Evolutionary conservation across 306 rosid genomes (phyloP).

Genomic region (Luffa aegyptiaca): DNA sequence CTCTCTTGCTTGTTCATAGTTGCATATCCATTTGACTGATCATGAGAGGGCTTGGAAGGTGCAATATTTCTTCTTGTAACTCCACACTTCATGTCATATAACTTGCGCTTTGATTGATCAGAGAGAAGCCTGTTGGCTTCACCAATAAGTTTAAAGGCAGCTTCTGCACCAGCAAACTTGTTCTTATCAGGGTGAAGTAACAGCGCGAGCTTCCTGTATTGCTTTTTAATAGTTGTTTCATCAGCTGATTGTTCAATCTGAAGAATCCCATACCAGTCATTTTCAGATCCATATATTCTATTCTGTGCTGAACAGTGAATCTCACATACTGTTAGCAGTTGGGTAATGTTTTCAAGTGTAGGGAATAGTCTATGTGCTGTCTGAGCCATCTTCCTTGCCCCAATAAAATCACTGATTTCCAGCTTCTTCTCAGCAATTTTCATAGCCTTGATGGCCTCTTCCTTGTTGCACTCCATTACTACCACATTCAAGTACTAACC

Average conservation of each 20-base stretch:
- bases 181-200: slow-evolving; percentile 94
- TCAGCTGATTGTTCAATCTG: slow-evolving; percentile 36
- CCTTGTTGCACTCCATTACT: slow-evolving; percentile 91
- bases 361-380: slow-evolving; percentile 64
- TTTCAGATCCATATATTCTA: slow-evolving; percentile 39
- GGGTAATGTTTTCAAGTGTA: slow-evolving; percentile 52
- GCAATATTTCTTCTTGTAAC: slow-evolving; percentile 18
- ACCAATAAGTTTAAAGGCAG: slow-evolving; percentile 83
- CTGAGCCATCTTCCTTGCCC: slow-evolving; percentile 59
- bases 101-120: slow-evolving; percentile 42
- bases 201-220: slow-evolving; percentile 72
- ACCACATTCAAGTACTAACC: slow-evolving; percentile 19
- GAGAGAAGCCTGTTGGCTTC: slow-evolving; percentile 70
- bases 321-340: slow-evolving; percentile 59
- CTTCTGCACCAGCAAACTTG: slow-evolving; percentile 78
- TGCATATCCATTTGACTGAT: slow-evolving; percentile 22
- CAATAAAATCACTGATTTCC: slow-evolving; percentile 50
- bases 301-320: slow-evolving; percentile 72
- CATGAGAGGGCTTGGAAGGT: slow-evolving; percentile 21
- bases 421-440: slow-evolving; percentile 53
- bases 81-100: slow-evolving; percentile 33
- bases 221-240: slow-evolving; percentile 53
- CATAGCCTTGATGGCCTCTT: slow-evolving; percentile 71
- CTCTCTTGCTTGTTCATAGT: slow-evolving; percentile 14
- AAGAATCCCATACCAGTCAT: slow-evolving; percentile 88